Conservation (phyloP, 108 stramenopile genomes). For the Epithemia pelagica region DNA sequence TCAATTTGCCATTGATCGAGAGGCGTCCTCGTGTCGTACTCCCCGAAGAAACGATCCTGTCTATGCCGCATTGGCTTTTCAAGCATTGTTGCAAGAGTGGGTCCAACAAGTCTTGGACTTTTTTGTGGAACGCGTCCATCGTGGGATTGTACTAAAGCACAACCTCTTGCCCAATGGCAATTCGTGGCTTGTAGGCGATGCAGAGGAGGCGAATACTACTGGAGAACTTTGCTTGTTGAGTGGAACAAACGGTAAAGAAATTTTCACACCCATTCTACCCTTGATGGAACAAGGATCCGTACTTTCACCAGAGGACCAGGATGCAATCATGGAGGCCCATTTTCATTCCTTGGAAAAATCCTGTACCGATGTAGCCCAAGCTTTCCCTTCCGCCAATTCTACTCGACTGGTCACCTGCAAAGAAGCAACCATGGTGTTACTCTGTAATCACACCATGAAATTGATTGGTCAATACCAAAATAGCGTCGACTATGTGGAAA, state of each 20-base stretch:
- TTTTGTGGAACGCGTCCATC: constrained; percentile 9
- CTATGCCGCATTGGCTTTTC: constrained; percentile 50
- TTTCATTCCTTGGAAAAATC: constrained; percentile 12
- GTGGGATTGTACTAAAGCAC: constrained; percentile 1
- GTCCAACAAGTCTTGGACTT: constrained; percentile 3
- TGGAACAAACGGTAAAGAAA: constrained; percentile 9
- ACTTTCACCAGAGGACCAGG: constrained; percentile 24
- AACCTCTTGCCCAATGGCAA: constrained; percentile 2
- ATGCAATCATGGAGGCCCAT: constrained; percentile 28
- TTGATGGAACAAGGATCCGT: constrained; percentile 34
- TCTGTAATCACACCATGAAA: constrained; percentile 15
- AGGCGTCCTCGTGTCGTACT: constrained; percentile 36
- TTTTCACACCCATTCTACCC: constrained; percentile 56
- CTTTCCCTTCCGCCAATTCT: constrained; percentile 13
- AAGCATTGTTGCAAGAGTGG: constrained; percentile 25
- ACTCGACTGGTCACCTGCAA: constrained; percentile 15
- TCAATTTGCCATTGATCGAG: constrained; percentile 46
- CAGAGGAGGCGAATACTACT: not conserved
- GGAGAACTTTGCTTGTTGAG: not conserved
- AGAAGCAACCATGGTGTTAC: constrained; percentile 25
- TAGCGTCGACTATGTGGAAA: constrained; percentile 46
- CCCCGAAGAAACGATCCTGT: constrained; percentile 57
- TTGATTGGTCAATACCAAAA: constrained; percentile 1
- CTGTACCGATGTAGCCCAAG: constrained; percentile 2
- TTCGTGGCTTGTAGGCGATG: not conserved